Evolutionary conservation across 2,329 filamentous ascomycete genomes (phyloP).

Genomic region (Sporothrix variecibatus): DNA sequence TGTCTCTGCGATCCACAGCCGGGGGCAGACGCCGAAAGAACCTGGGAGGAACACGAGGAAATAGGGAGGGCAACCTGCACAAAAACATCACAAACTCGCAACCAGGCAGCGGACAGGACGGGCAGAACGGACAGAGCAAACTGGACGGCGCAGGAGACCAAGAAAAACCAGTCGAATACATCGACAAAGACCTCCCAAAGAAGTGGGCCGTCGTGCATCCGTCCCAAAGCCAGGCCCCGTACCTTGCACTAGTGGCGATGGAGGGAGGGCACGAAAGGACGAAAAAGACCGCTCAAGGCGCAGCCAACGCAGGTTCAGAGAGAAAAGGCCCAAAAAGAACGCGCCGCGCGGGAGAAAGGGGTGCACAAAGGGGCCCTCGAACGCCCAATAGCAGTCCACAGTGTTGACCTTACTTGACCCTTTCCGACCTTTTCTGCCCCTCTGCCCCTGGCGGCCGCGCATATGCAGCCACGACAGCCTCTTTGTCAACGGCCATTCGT

Average conservation of each 20-base stretch:
- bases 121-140: not conserved
- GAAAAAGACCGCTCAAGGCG: not conserved
- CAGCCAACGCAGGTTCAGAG: not conserved
- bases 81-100: not conserved
- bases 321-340: not conserved
- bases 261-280: not conserved
- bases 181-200: not conserved
- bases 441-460: constrained; percentile 21
- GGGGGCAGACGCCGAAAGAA: constrained; percentile 11
- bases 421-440: not conserved
- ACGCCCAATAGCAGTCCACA: not conserved
- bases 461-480: constrained; percentile 6
- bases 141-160: constrained; percentile 3
- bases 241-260: constrained; percentile 32
- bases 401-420: not conserved
- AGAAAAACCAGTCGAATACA: not conserved
- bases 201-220: constrained; percentile 16
- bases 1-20: not conserved
- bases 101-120: not conserved
- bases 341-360: constrained; percentile 11
- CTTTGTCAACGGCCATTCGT: constrained; percentile 13
- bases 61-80: not conserved
- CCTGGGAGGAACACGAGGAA: constrained; percentile 17
- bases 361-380: not conserved
- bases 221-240: constrained; percentile 19